phyloP scores from a whole-genome alignment of 805 yeast species.

The Wickerhamiella slavikovae region DNA sequence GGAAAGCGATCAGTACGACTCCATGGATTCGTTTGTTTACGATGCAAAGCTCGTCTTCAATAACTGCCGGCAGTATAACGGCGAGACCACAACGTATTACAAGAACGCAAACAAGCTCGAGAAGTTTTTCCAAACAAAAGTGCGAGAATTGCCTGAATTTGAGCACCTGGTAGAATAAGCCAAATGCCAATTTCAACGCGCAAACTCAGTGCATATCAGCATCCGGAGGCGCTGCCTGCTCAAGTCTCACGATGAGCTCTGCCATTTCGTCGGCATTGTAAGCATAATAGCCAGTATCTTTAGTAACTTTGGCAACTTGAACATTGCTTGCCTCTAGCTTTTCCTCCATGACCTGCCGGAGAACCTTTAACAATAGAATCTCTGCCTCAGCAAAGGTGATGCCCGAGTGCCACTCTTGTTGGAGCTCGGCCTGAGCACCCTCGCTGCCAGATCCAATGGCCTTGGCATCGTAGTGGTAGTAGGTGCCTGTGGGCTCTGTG shows the following conservation, averaged over 20 bases:
- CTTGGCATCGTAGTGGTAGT: slow-evolving; percentile 92
- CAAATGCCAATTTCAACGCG: neutral
- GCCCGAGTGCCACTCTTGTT: slow-evolving; percentile 80
- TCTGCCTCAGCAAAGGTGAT: slow-evolving; percentile 87
- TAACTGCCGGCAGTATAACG: slow-evolving; percentile 82
- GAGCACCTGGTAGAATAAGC: slow-evolving; percentile 49
- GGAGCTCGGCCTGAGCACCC: slow-evolving; percentile 96
- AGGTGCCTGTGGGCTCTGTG: slow-evolving; percentile 99
- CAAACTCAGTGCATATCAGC: neutral
- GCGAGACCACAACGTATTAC: slow-evolving; percentile 84
- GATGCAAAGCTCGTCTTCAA: slow-evolving; percentile 74
- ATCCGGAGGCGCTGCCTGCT: neutral
- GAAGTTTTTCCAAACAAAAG: slow-evolving; percentile 61
- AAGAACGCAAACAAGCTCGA: slow-evolving; percentile 90
- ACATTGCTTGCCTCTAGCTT: slow-evolving; percentile 88
- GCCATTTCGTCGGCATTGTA: slow-evolving; percentile 71
- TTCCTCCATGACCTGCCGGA: slow-evolving; percentile 98
- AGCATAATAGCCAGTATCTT: slow-evolving; percentile 64
- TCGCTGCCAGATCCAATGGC: slow-evolving; percentile 98
- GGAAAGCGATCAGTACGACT: slow-evolving; percentile 78
- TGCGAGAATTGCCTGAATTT: slow-evolving; percentile 84
- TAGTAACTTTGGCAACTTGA: slow-evolving; percentile 82
- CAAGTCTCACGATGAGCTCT: slow-evolving; percentile 54
- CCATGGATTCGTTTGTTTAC: slow-evolving; percentile 77
- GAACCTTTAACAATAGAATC: slow-evolving; percentile 61